Percentiles rank a stretch among this genome's conserved stretches.
Evolutionary conservation across 163 green algal genomes (phyloP).

Genomic region (Botryococcus braunii): DNA sequence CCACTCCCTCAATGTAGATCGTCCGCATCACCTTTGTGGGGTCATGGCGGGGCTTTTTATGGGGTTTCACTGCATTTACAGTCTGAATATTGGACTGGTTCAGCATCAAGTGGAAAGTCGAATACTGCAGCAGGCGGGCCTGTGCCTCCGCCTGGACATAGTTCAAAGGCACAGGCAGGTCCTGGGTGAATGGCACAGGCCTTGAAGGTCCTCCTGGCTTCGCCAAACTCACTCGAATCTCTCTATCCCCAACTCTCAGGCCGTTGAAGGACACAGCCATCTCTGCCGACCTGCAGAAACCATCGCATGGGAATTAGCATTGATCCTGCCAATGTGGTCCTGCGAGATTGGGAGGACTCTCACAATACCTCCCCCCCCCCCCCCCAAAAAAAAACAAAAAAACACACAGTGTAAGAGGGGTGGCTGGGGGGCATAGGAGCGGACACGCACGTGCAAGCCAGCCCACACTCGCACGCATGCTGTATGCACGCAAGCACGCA

Average conservation of each 20-base stretch:
- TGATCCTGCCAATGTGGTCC: no score
- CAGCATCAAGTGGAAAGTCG: conserved; percentile 11
- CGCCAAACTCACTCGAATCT: conserved; percentile 20
- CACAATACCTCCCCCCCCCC: no score
- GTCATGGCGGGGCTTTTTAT: conserved; percentile 12
- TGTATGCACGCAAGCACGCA: no score
- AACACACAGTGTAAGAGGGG: no score
- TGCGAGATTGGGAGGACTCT: no score
- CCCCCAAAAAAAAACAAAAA: no score
- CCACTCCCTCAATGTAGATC: conserved; percentile 20
- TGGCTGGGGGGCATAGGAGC: no score
- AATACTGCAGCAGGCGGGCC: conserved; percentile 6
- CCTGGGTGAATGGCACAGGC: neutral
- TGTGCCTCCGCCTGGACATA: conserved; percentile 13
- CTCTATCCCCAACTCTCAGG: conserved; percentile 12
- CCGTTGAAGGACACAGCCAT: conserved; percentile 20
- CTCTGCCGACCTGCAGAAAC: conserved; percentile 10
- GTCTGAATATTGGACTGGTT: neutral
- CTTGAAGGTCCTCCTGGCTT: conserved; percentile 7
- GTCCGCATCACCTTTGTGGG: conserved; percentile 14
- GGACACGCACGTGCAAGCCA: no score
- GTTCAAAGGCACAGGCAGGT: neutral
- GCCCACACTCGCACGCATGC: no score
- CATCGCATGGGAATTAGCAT: neutral
- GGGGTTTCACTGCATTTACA: neutral